Conservation (phyloP, 1,284 basidiomycete species). For the Fomitopsis schrenkii region DNA sequence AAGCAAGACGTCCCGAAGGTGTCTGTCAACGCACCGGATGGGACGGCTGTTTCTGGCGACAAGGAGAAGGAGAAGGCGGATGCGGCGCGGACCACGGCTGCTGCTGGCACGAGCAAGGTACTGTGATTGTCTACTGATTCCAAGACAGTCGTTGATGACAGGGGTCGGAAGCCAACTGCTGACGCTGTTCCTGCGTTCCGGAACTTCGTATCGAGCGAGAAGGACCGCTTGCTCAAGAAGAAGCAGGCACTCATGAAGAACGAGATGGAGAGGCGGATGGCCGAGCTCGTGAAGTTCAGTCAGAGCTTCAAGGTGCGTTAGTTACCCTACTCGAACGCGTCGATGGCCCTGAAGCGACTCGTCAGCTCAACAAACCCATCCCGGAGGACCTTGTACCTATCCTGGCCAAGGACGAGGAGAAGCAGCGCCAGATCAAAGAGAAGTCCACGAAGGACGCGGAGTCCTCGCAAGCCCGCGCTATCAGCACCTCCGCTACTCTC, state of each 20-base stretch:
- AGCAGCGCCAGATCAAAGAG: constrained; percentile 79
- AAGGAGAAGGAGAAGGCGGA: constrained; percentile 18
- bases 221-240: constrained; percentile 85
- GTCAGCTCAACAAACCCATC: constrained; percentile 86
- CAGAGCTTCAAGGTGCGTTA: constrained; percentile 73
- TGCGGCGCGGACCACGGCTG: constrained; percentile 42
- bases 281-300: constrained; percentile 90
- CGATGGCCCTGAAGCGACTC: neutral
- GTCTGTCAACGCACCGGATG: constrained; percentile 68
- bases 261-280: constrained; percentile 91
- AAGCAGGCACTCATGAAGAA: constrained; percentile 86
- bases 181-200: constrained; percentile 79
- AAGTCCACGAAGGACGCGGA: constrained; percentile 68
- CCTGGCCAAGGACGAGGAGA: constrained; percentile 85
- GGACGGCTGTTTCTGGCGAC: constrained; percentile 34
- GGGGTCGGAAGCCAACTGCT: constrained; percentile 46
- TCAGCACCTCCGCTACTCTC: constrained; percentile 42
- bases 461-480: constrained; percentile 60
- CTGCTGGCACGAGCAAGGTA: constrained; percentile 23
- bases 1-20: constrained; percentile 63
- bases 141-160: neutral
- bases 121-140: neutral
- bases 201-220: constrained; percentile 87
- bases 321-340: neutral
- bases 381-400: constrained; percentile 93